phyloP scores from a whole-genome alignment of 306 rosid genomes.

The Sesbania bispinosa region DNA sequence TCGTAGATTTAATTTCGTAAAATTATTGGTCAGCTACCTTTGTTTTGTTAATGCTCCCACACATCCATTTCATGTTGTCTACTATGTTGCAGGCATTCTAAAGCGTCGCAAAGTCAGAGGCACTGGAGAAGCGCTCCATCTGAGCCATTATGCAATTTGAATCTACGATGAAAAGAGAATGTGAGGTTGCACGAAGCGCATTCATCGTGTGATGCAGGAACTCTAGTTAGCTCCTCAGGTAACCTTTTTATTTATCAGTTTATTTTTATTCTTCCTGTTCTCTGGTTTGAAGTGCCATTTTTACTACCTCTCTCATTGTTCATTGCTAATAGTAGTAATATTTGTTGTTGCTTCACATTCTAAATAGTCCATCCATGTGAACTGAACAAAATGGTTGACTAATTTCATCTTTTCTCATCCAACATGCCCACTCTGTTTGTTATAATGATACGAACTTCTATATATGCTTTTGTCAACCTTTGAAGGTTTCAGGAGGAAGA shows the following conservation, averaged over 20 bases:
- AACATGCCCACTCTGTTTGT: background rate
- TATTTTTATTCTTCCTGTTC: background rate
- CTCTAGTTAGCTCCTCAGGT: conserved; percentile 14
- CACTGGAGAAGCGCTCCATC: no score
- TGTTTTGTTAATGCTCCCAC: no score
- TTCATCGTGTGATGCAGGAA: no score
- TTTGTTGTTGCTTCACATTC: background rate
- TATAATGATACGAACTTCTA: background rate
- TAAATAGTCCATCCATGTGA: background rate
- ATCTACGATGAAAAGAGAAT: no score
- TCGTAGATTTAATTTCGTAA: no score
- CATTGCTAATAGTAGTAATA: conserved; percentile 26
- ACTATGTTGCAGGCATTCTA: no score
- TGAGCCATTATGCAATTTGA: no score
- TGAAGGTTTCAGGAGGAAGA: background rate
- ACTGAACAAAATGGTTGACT: conserved; percentile 8
- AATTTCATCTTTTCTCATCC: conserved; percentile 6
- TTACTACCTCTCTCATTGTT: conserved; percentile 10
- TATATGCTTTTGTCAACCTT: background rate
- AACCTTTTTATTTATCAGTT: conserved; percentile 18
- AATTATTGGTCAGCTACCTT: no score
- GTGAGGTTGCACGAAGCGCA: no score
- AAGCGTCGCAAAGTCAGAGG: no score
- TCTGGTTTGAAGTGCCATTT: conserved; percentile 7
- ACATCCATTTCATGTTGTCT: no score